Conservation (phyloP, 768 basidiomycete species). For the Calvatia gigantea region DNA sequence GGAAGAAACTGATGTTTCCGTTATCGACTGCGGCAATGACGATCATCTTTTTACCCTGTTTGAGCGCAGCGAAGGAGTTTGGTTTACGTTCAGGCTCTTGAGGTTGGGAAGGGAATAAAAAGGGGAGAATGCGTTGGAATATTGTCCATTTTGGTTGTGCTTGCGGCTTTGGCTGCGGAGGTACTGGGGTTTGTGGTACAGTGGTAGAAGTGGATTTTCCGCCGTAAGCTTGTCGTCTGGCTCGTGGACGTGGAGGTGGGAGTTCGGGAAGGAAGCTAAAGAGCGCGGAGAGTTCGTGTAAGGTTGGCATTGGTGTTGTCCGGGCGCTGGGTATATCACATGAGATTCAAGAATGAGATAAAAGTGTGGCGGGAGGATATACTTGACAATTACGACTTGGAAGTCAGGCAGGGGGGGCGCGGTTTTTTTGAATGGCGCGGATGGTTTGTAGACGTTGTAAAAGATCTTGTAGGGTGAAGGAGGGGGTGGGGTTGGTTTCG, state of each 20-base stretch:
- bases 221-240: constrained; percentile 25
- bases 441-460: constrained; percentile 90
- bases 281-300: constrained; percentile 71
- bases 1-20: constrained; percentile 84
- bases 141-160: constrained; percentile 6
- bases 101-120: constrained; percentile 24
- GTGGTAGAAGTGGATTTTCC: constrained; percentile 13
- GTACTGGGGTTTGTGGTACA: neutral
- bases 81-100: constrained; percentile 31
- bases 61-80: constrained; percentile 79
- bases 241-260: constrained; percentile 55
- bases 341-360: neutral
- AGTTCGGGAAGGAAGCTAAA: constrained; percentile 71
- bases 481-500: constrained; percentile 10
- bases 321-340: constrained; percentile 54
- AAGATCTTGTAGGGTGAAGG: constrained; percentile 73
- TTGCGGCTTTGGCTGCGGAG: neutral
- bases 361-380: constrained; percentile 22
- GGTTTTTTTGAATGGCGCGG: constrained; percentile 77
- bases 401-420: constrained; percentile 81
- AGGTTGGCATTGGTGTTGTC: constrained; percentile 76
- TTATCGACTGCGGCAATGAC: constrained; percentile 87
- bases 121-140: constrained; percentile 16
- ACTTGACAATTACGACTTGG: constrained; percentile 85
- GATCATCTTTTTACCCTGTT: constrained; percentile 79